Evolutionary conservation across 1,284 basidiomycete genomes (phyloP).

Genomic region (Phellopilus nigrolimitatus): DNA sequence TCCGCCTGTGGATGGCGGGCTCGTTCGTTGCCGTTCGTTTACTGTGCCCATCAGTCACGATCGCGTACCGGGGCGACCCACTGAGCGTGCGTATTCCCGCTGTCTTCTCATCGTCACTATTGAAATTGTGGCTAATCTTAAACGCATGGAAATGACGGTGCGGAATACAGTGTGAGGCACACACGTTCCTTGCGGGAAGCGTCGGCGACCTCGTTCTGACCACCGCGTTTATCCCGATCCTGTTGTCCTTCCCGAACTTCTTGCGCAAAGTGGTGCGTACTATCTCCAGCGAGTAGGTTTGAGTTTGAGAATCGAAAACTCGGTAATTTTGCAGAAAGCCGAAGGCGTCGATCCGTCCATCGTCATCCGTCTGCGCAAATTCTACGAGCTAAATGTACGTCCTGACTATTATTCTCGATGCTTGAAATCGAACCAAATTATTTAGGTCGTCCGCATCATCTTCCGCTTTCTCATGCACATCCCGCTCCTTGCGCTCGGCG

Average conservation of each 20-base stretch:
- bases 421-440: neutral
- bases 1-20: slow-evolving; percentile 63
- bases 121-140: no score
- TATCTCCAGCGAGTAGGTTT: no score
- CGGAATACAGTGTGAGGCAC: slow-evolving; percentile 54
- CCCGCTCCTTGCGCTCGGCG: slow-evolving; percentile 57
- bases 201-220: slow-evolving; percentile 63
- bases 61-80: slow-evolving; percentile 52
- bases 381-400: slow-evolving; percentile 73
- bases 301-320: no score
- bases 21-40: slow-evolving; percentile 54
- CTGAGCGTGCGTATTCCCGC: slow-evolving; percentile 42
- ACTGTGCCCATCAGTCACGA: slow-evolving; percentile 66
- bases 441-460: slow-evolving; percentile 58
- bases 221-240: slow-evolving; percentile 62
- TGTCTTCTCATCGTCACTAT: no score
- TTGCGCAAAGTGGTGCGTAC: slow-evolving; percentile 50
- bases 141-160: no score
- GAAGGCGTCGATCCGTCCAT: slow-evolving; percentile 59
- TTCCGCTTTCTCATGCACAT: slow-evolving; percentile 66
- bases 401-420: neutral
- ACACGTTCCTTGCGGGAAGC: slow-evolving; percentile 61
- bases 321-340: slow-evolving; percentile 39
- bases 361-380: slow-evolving; percentile 66
- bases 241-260: slow-evolving; percentile 65